These are phyloP conservation scores for Teunomyces cretensis DNA, from an alignment of 805 yeast genomes.

Conservation along the genomic window DNA sequence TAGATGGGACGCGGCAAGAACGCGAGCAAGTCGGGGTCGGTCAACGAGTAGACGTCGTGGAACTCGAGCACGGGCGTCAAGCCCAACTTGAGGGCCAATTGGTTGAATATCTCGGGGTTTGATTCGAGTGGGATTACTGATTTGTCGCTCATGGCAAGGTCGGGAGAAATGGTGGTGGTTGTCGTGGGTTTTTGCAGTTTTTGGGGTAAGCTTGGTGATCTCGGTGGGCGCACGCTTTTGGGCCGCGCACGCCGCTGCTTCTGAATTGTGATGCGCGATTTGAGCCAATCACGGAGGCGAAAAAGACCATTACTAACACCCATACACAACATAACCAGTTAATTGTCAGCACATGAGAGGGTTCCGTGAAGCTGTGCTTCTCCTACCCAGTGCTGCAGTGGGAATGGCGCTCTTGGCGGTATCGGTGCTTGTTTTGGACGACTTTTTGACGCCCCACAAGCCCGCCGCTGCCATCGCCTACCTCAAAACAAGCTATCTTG, in stretches of 20 bases:
- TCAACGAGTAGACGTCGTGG: slow-evolving; percentile 80
- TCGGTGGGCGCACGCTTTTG: not conserved
- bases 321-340: not conserved
- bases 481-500: slow-evolving; percentile 10
- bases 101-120: slow-evolving; percentile 79
- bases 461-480: slow-evolving; percentile 2
- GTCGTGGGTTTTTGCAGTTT: not conserved
- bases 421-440: not conserved
- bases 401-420: not conserved
- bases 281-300: not conserved
- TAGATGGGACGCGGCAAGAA: slow-evolving; percentile 80
- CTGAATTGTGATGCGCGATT: too few species aligned
- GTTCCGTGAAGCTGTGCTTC: slow-evolving; percentile 2
- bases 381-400: not conserved
- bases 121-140: slow-evolving; percentile 86
- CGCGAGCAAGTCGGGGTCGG: slow-evolving; percentile 76
- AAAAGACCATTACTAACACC: not conserved
- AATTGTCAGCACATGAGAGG: not conserved
- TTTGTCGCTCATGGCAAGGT: slow-evolving; percentile 1
- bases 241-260: too few species aligned
- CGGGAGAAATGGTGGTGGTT: not conserved
- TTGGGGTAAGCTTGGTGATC: not conserved
- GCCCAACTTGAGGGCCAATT: slow-evolving; percentile 68
- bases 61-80: slow-evolving; percentile 59
- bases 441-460: slow-evolving; percentile 7